Percentiles rank a stretch among this genome's conserved stretches.
These are phyloP conservation scores for Candida patagonica DNA, from an alignment of 805 yeast species.

Conservation along the genomic window DNA sequence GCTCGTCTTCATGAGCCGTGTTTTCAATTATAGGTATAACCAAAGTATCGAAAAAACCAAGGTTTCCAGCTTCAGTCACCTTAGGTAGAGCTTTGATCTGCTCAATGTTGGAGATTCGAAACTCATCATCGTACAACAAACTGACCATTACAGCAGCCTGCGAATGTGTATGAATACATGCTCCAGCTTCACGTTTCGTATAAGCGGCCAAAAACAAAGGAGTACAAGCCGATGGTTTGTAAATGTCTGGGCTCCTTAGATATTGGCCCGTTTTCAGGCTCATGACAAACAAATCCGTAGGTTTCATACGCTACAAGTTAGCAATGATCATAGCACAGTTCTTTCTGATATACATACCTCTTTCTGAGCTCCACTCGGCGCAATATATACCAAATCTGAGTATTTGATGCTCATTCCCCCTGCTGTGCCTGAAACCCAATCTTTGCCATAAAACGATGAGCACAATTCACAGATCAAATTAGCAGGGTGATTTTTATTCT, in stretches of 20 bases:
- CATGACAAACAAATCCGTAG: slow-evolving; percentile 73
- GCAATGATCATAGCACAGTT: slow-evolving; percentile 1
- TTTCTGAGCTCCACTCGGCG: slow-evolving; percentile 96
- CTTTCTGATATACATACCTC: slow-evolving; percentile 40
- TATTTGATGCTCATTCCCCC: slow-evolving; percentile 81
- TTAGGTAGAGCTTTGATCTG: slow-evolving; percentile 88
- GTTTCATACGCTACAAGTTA: slow-evolving; percentile 44
- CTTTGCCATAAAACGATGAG: slow-evolving; percentile 61
- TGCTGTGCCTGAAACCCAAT: slow-evolving; percentile 95
- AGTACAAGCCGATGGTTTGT: slow-evolving; percentile 90
- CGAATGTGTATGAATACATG: slow-evolving; percentile 92
- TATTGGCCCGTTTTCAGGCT: slow-evolving; percentile 44
- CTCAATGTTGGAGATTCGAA: slow-evolving; percentile 72
- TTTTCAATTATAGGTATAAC: slow-evolving; percentile 87
- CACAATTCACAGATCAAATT: slow-evolving; percentile 78
- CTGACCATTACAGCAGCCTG: slow-evolving; percentile 80
- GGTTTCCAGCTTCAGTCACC: slow-evolving; percentile 54
- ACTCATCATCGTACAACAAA: slow-evolving; percentile 57
- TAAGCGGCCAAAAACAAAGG: slow-evolving; percentile 76
- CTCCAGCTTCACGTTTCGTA: slow-evolving; percentile 65
- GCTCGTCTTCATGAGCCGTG: slow-evolving; percentile 79
- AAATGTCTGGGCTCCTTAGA: slow-evolving; percentile 49
- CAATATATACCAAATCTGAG: slow-evolving; percentile 52
- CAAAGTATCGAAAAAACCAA: slow-evolving; percentile 64
- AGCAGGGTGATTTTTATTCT: slow-evolving; percentile 67